phyloP scores from a whole-genome alignment of 2,329 filamentous ascomycete genomes.

The Colletotrichum destructivum region DNA sequence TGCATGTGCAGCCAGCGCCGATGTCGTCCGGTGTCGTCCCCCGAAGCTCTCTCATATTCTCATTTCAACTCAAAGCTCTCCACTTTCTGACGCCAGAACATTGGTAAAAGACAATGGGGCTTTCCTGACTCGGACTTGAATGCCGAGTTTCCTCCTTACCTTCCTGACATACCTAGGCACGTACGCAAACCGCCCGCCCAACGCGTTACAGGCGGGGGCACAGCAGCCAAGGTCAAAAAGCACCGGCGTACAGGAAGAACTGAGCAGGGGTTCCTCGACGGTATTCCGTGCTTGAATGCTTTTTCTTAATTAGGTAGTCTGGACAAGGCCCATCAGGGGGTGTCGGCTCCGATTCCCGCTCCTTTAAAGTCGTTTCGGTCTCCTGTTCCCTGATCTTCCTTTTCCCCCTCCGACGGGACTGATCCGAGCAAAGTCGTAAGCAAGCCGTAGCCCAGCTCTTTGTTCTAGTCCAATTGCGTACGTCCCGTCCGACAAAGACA shows the following conservation, averaged over 20 bases:
- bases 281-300: constrained; percentile 26
- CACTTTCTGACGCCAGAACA: constrained; percentile 32
- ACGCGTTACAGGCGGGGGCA: constrained; percentile 15
- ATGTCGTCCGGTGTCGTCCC: constrained; percentile 38
- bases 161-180: neutral
- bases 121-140: constrained; percentile 28
- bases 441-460: constrained; percentile 37
- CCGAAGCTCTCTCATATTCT: constrained; percentile 24
- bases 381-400: constrained; percentile 13
- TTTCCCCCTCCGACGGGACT: constrained; percentile 17
- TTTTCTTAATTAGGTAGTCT: constrained; percentile 15
- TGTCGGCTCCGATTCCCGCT: constrained; percentile 26
- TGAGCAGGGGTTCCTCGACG: constrained; percentile 16
- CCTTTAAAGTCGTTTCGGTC: constrained; percentile 16
- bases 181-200: constrained; percentile 2
- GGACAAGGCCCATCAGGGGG: constrained; percentile 13
- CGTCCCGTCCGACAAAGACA: constrained; percentile 30
- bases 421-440: constrained; percentile 37
- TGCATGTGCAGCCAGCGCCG: constrained; percentile 19
- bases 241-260: constrained; percentile 9
- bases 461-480: constrained; percentile 21
- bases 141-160: constrained; percentile 38
- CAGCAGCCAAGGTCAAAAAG: neutral
- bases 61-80: constrained; percentile 21
- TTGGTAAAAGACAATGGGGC: constrained; percentile 12